Evolutionary conservation across 768 basidiomycete species (phyloP), one percentile per base, ranked within the genome.

Genomic region (Tephrocybe sp.): DNA sequence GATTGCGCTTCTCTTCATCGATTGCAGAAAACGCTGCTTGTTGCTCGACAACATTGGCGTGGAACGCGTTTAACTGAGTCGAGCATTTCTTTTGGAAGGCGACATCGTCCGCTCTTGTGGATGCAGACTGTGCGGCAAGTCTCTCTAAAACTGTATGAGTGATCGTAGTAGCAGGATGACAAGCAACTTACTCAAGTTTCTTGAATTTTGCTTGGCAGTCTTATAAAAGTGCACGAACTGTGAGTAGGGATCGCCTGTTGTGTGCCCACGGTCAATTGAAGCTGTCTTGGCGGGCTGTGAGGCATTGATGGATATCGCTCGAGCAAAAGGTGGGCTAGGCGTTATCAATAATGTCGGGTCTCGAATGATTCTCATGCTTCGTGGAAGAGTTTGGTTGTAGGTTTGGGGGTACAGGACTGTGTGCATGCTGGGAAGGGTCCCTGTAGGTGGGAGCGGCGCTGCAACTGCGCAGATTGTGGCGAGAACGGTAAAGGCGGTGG

Each of bases 71-170:
- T n/a, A 78, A 55, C 41, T 65, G 64, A 36, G 64, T 54, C 13
- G 61, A 62, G 30, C 66, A 70, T 42, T 71, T 61, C 43, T 70
- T 68, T 56, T 73, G 69, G 56, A 71, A 76, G 34, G 57, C 65
- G 23, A 51, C 49, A 50, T 71, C 60, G 30, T 62, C 55, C n/a
- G 47, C 58, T 36, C 59, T 62, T 9, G 56, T 42, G 37, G 56
- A 55, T 9, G 64, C 52, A 13, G 70, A 67, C 21, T 64, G 64
- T 4, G 64, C 58, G 21, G 74, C 68, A 34, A 71, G 65, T 29
- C 54, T 55, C 51, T 64, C 71, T 73, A 51, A 10, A 42, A 37
- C 41, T 13, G 49, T 23, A 33, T 50, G 34, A 45, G 37, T 47
- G 12, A 45, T 43, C n/a, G 21, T 21, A 10, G 11, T 24, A 34